Conservation (phyloP, 1,139 yeast genomes). For the Diutina siamensis region DNA sequence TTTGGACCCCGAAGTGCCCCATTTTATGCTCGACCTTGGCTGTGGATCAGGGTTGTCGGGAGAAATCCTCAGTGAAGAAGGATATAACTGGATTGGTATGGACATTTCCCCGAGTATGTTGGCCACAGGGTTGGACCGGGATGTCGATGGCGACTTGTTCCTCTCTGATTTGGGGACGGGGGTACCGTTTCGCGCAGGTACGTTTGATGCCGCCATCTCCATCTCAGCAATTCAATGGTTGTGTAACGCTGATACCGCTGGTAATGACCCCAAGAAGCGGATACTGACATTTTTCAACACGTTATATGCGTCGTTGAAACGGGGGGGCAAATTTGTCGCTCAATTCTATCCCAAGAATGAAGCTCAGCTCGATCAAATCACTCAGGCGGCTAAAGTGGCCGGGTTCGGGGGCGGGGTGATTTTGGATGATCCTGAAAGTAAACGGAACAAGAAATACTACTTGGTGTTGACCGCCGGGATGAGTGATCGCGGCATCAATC, state of each 20-base stretch:
- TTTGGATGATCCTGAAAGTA: conserved; percentile 87
- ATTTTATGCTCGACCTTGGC: conserved; percentile 79
- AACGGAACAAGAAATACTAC: conserved; percentile 83
- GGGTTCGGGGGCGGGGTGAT: conserved; percentile 97
- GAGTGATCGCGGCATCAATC: conserved; percentile 55
- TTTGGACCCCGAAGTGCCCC: conserved; percentile 49
- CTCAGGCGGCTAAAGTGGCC: conserved; percentile 80
- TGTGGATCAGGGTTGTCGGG: conserved; percentile 97
- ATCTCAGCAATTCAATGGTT: conserved; percentile 97
- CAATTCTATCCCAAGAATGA: conserved; percentile 95
- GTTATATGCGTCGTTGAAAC: conserved; percentile 68
- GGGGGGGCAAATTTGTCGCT: conserved; percentile 96
- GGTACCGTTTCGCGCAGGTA: conserved; percentile 89
- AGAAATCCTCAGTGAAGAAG: conserved; percentile 87
- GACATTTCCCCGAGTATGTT: conserved; percentile 95
- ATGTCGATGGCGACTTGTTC: conserved; percentile 86
- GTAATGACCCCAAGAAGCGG: conserved; percentile 80
- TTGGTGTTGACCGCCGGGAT: conserved; percentile 84
- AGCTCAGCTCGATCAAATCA: conserved; percentile 64
- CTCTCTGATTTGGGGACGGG: conserved; percentile 91
- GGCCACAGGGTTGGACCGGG: conserved; percentile 87
- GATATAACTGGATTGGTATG: conserved; percentile 93
- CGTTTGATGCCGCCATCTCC: conserved; percentile 94
- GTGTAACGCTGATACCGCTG: conserved; percentile 84
- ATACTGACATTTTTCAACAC: conserved; percentile 76